These are phyloP conservation scores for Fusarium mundagurra DNA, from an alignment of 2,329 filamentous ascomycete genomes.

Conservation along the genomic window DNA sequence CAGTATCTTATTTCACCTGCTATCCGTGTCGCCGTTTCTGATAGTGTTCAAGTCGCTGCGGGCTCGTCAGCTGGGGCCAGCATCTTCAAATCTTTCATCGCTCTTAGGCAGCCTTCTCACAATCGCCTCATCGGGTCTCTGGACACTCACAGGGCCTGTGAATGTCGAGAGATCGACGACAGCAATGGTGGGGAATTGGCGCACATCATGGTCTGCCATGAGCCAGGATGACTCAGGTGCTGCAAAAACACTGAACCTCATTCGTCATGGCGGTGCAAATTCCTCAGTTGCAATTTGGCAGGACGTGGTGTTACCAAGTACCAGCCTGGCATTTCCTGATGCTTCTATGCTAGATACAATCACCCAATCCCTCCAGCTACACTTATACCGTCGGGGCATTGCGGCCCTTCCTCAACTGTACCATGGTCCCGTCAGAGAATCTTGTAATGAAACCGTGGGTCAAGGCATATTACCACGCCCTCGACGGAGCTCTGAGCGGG, in stretches of 20 bases:
- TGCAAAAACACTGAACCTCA: not conserved
- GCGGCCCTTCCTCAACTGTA: not conserved
- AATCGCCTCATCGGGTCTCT: not conserved
- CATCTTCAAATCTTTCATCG: not conserved
- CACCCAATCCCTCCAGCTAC: not conserved
- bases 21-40: not conserved
- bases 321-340: accelerated
- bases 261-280: not conserved
- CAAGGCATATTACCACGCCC: not conserved
- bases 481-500: accelerated
- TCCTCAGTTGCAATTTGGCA: not conserved
- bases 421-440: not conserved
- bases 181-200: not conserved
- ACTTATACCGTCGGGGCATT: not conserved
- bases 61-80: not conserved
- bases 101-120: not conserved
- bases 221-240: not conserved
- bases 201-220: accelerated
- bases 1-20: not conserved
- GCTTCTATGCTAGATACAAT: accelerated
- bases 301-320: accelerated
- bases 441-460: not conserved
- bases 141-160: not conserved
- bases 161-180: not conserved
- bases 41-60: not conserved